A percentile compares a stretch with the other conserved stretches of the same genome.
Conservation (phyloP, 2,329 filamentous ascomycete species). For the Neonectria coccinea region DNA sequence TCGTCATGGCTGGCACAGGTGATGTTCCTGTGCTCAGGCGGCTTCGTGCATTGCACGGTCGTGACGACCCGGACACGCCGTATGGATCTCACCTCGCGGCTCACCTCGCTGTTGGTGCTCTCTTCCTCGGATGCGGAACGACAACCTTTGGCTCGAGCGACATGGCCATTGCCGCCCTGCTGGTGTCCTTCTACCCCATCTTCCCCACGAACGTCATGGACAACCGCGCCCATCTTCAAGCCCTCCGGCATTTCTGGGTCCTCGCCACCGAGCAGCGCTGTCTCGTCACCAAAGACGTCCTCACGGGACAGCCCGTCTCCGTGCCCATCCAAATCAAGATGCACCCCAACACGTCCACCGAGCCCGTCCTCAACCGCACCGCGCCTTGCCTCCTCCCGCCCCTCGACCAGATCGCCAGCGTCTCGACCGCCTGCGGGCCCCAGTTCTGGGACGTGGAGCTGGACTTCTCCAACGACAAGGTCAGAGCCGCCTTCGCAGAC, state of each 20-base stretch:
- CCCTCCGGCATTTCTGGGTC: slow-evolving; percentile 97
- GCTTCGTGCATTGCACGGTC: slow-evolving; percentile 87
- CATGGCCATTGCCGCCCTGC: slow-evolving; percentile 84
- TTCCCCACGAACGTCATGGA: slow-evolving; percentile 92
- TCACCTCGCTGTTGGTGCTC: slow-evolving; percentile 88
- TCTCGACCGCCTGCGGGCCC: slow-evolving; percentile 71
- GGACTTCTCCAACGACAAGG: slow-evolving; percentile 75
- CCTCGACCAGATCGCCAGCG: slow-evolving; percentile 69
- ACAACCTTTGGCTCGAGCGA: slow-evolving; percentile 92
- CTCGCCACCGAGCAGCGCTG: slow-evolving; percentile 91
- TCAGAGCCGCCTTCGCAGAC: slow-evolving; percentile 70
- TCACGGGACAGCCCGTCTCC: slow-evolving; percentile 82
- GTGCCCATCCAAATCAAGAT: slow-evolving; percentile 77
- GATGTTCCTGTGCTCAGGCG: slow-evolving; percentile 88
- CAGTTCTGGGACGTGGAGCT: slow-evolving; percentile 85
- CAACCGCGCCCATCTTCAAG: slow-evolving; percentile 94
- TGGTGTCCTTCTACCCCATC: slow-evolving; percentile 93
- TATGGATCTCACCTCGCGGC: slow-evolving; percentile 95
- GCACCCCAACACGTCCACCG: slow-evolving; percentile 54
- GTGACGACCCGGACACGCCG: slow-evolving; percentile 83
- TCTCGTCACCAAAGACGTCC: slow-evolving; percentile 86
- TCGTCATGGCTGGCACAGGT: slow-evolving; percentile 96
- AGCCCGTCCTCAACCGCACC: slow-evolving; percentile 55
- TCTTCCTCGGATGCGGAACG: slow-evolving; percentile 93
- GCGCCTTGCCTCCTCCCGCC: slow-evolving; percentile 74